Evolutionary conservation across 2,329 filamentous ascomycete genomes (phyloP).

Genomic region (Fusarium temperatum): DNA sequence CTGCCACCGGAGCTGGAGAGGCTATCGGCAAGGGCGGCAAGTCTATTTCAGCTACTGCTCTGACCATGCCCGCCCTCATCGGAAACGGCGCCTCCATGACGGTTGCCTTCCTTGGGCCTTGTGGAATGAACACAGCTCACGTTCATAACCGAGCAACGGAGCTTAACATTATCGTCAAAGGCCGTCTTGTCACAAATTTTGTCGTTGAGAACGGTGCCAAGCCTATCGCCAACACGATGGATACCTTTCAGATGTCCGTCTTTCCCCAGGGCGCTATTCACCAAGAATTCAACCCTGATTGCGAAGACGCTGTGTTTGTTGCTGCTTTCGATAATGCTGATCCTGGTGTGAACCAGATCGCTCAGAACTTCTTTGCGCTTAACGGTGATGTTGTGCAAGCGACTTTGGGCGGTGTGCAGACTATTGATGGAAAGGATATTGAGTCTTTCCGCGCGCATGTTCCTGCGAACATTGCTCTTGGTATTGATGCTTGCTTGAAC

Average conservation of each 20-base stretch:
- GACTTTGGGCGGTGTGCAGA: background rate
- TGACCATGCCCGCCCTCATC: slow-evolving; percentile 20
- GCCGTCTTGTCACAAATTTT: slow-evolving; percentile 11
- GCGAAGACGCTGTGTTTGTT: slow-evolving; percentile 57
- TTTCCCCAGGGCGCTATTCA: slow-evolving; percentile 62
- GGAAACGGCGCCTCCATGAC: slow-evolving; percentile 17
- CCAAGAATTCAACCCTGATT: slow-evolving; percentile 62
- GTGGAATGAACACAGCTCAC: slow-evolving; percentile 18
- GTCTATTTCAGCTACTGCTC: slow-evolving; percentile 2
- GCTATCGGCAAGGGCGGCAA: background rate
- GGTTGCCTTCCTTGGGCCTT: slow-evolving; percentile 1
- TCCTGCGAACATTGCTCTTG: slow-evolving; percentile 10
- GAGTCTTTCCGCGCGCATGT: slow-evolving; percentile 3
- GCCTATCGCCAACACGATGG: slow-evolving; percentile 51
- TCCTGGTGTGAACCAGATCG: slow-evolving; percentile 56
- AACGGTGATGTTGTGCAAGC: background rate
- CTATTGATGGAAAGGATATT: slow-evolving; percentile 14
- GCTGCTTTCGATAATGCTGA: slow-evolving; percentile 58
- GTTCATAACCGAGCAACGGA: slow-evolving; percentile 13
- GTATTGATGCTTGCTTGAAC: slow-evolving; percentile 18
- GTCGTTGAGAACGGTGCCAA: background rate
- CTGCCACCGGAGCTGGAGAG: background rate
- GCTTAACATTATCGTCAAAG: slow-evolving; percentile 16
- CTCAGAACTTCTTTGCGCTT: slow-evolving; percentile 45
- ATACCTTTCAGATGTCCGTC: slow-evolving; percentile 55